A percentile compares a stretch with the other conserved stretches of the same genome.
Conservation (phyloP, 257 asterid genomes). For the Agastache rugosa region DNA sequence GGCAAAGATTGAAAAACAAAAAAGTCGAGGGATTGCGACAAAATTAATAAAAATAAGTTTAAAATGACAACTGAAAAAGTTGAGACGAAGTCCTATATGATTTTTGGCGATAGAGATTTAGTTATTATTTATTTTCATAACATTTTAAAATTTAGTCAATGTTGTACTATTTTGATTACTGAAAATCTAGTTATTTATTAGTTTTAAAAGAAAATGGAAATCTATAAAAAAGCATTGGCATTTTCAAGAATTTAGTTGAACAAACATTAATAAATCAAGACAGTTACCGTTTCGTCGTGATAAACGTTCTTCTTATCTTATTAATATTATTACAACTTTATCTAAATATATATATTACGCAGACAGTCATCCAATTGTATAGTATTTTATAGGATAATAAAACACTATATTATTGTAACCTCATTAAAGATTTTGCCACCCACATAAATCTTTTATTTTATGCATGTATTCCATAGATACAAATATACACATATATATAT, state of each 20-base stretch:
- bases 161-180: not conserved
- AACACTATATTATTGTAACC: constrained; percentile 4
- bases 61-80: too few species aligned
- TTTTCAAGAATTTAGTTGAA: not conserved
- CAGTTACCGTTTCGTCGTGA: not conserved
- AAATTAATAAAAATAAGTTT: too few species aligned
- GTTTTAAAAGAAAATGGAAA: not conserved
- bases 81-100: too few species aligned
- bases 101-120: too few species aligned
- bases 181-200: not conserved
- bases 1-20: too few species aligned
- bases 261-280: not conserved
- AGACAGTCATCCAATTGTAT: not conserved
- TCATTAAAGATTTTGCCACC: constrained; percentile 6
- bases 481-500: not conserved
- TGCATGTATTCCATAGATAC: not conserved
- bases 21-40: too few species aligned
- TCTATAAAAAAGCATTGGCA: not conserved
- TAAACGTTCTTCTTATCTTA: not conserved
- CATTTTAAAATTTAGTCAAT: too few species aligned
- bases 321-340: not conserved
- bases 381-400: not conserved
- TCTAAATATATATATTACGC: not conserved
- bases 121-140: too few species aligned
- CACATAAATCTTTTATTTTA: not conserved